Evolutionary conservation across 139 green algal genomes (phyloP).

Genomic region (Chlorella vulgaris): DNA sequence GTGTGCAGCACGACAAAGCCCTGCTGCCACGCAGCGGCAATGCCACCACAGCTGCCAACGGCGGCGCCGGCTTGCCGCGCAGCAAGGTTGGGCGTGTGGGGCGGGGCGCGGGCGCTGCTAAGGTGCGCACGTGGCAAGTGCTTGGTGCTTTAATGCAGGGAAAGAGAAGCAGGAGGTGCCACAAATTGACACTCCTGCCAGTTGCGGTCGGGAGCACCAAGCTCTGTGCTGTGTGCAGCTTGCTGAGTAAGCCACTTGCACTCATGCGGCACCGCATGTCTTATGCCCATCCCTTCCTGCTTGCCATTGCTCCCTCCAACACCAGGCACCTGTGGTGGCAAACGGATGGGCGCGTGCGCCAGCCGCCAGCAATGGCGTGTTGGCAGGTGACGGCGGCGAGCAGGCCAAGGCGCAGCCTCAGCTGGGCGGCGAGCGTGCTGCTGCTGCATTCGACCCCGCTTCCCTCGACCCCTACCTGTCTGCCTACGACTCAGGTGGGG

Average conservation of each 20-base stretch:
- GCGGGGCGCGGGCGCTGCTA: background rate
- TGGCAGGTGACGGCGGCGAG: background rate
- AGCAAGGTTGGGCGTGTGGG: background rate
- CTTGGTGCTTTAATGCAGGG: too few species aligned
- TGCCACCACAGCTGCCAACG: background rate
- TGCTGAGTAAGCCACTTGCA: too few species aligned
- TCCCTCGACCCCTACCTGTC: slow-evolving; percentile 28
- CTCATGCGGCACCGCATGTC: too few species aligned
- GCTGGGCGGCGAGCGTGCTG: slow-evolving; percentile 19
- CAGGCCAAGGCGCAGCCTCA: slow-evolving; percentile 9
- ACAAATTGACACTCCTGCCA: too few species aligned
- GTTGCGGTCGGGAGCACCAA: too few species aligned
- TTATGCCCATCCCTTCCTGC: too few species aligned
- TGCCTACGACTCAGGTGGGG: slow-evolving; percentile 30
- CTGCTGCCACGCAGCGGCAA: slow-evolving; percentile 25
- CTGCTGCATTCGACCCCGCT: slow-evolving; percentile 21
- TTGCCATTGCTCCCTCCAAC: background rate
- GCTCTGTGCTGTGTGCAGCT: too few species aligned
- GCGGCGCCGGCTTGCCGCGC: background rate
- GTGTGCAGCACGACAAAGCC: background rate
- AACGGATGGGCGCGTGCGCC: slow-evolving; percentile 8
- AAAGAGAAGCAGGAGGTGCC: too few species aligned
- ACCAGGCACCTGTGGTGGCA: background rate
- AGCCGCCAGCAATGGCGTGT: background rate
- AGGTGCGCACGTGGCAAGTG: slow-evolving; percentile 15